Conservation (phyloP, 768 basidiomycete species). For the Podaxis sp. region DNA sequence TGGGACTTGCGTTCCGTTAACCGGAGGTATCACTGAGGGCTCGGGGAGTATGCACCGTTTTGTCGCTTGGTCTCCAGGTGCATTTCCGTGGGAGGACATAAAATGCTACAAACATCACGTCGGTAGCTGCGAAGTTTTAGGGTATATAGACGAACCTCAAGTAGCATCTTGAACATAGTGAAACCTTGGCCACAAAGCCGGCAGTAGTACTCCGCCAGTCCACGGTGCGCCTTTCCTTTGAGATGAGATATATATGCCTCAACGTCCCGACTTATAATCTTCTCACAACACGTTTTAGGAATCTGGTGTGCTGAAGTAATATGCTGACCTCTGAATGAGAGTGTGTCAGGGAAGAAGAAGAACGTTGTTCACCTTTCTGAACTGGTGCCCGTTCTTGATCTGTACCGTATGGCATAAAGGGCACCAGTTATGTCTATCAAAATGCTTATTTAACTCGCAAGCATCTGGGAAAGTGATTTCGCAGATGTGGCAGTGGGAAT, state of each 20-base stretch:
- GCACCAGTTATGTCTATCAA: neutral
- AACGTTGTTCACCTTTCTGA: neutral
- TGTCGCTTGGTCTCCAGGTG: neutral
- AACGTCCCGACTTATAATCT: neutral
- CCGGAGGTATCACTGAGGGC: no score
- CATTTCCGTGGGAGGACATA: neutral
- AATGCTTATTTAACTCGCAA: neutral
- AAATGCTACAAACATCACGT: neutral
- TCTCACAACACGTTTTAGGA: neutral
- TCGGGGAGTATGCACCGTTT: no score
- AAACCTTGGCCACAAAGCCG: neutral
- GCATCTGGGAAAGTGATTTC: neutral
- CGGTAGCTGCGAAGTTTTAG: neutral
- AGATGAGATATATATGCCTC: neutral
- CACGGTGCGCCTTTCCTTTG: neutral
- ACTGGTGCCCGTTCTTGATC: neutral
- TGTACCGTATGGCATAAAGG: neutral
- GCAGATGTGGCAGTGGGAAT: neutral
- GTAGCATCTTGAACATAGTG: neutral
- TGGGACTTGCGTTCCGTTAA: no score
- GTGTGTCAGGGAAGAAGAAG: neutral
- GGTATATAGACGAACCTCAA: neutral
- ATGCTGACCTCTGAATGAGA: neutral
- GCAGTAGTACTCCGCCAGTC: neutral
- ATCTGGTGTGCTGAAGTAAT: neutral